These are phyloP conservation scores for Paramyrothecium sp. DNA, from an alignment of 2,329 filamentous ascomycete genomes.

Conservation along the genomic window DNA sequence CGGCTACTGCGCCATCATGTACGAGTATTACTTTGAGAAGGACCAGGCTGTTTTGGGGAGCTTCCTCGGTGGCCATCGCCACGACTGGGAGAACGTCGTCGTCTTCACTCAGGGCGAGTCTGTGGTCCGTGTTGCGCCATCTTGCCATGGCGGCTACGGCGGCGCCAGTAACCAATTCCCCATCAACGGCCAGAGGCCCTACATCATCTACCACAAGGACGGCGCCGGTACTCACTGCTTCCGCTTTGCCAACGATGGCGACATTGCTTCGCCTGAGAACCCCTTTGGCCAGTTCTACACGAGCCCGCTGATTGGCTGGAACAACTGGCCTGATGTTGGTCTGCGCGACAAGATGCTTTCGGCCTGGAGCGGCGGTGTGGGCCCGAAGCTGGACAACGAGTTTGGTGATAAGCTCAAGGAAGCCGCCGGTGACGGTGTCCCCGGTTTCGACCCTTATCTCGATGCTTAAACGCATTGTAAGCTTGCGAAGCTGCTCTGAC, in stretches of 20 bases:
- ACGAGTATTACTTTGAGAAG: slow-evolving; percentile 42
- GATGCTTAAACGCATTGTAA: too few relatives aligned
- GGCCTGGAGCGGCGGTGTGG: slow-evolving; percentile 23
- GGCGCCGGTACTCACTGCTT: slow-evolving; percentile 24
- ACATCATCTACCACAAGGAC: slow-evolving; percentile 28
- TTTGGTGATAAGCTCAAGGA: slow-evolving; percentile 17
- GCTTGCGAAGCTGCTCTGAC: too few relatives aligned
- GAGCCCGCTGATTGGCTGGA: slow-evolving; percentile 24
- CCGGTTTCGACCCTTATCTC: slow-evolving; percentile 22
- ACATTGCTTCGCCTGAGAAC: slow-evolving; percentile 21
- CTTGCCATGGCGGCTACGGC: slow-evolving; percentile 22
- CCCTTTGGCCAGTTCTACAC: slow-evolving; percentile 19
- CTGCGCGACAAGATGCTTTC: slow-evolving; percentile 21
- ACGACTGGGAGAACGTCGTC: slow-evolving; percentile 41
- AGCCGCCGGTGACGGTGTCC: slow-evolving; percentile 22
- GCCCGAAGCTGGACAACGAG: slow-evolving; percentile 25
- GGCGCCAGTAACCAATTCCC: slow-evolving; percentile 18
- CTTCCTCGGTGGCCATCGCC: slow-evolving; percentile 32
- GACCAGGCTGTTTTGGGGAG: slow-evolving; percentile 33
- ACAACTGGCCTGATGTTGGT: slow-evolving; percentile 20
- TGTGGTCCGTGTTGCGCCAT: slow-evolving; percentile 24
- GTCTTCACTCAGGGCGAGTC: slow-evolving; percentile 25
- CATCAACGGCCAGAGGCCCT: slow-evolving; percentile 14
- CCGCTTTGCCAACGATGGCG: slow-evolving; percentile 25
- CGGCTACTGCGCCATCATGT: slow-evolving; percentile 29